Percentiles rank a stretch among this genome's conserved stretches.
Conservation (phyloP, 805 yeast genomes). For the Pichia eremophila region DNA sequence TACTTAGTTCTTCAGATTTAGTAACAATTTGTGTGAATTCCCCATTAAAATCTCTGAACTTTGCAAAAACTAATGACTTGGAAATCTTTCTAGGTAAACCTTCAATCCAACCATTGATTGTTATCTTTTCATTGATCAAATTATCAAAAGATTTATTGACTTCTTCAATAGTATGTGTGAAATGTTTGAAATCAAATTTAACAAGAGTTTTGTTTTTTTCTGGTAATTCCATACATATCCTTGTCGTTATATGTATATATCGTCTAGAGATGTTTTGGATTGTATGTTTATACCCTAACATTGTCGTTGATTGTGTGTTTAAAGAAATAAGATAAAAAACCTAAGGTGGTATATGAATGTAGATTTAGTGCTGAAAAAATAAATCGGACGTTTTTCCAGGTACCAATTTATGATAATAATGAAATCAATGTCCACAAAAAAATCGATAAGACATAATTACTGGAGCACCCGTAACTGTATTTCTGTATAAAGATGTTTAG, state of each 20-base stretch:
- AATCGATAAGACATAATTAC: too few species aligned
- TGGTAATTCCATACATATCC: conserved; percentile 9
- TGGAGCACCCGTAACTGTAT: too few species aligned
- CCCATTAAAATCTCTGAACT: conserved; percentile 66
- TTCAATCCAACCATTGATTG: conserved; percentile 79
- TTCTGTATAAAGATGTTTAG: too few species aligned
- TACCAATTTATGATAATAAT: too few species aligned
- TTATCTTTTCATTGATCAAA: conserved; percentile 25
- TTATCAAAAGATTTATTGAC: conserved; percentile 8
- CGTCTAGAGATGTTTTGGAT: neutral
- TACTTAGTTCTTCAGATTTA: conserved; percentile 29
- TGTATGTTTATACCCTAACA: neutral
- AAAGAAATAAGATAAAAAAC: too few species aligned
- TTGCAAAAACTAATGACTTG: conserved; percentile 57
- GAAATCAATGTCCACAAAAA: too few species aligned
- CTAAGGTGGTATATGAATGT: neutral
- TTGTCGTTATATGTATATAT: neutral
- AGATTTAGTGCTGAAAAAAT: neutral
- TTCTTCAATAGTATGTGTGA: conserved; percentile 20
- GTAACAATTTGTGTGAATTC: conserved; percentile 50
- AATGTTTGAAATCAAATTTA: conserved; percentile 22
- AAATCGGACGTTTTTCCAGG: too few species aligned
- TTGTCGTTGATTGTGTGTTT: neutral
- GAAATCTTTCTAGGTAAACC: conserved; percentile 64
- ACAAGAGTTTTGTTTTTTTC: conserved; percentile 13